Conservation (phyloP, 176 grass and related monocot genomes). For the barley (Hordeum vulgare) region DNA sequence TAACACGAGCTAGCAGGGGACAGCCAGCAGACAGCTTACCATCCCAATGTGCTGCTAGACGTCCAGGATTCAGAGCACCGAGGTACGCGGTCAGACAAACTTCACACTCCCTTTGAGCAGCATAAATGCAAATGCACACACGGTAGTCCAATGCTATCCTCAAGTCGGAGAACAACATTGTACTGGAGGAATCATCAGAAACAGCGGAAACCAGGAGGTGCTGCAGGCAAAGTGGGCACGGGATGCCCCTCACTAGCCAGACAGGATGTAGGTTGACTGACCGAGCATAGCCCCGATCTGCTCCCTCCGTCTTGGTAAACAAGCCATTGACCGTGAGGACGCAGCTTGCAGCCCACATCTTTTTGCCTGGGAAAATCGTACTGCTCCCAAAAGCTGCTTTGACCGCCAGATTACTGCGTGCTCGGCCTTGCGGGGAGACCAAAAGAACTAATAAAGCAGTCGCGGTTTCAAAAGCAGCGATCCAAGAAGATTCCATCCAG, state of each 20-base stretch:
- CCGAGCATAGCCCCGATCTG: not conserved
- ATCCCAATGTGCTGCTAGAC: too few relatives aligned
- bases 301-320: not conserved
- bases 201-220: not conserved
- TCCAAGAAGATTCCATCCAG: not conserved
- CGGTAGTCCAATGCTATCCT: too few relatives aligned
- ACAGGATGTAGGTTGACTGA: conserved; percentile 28
- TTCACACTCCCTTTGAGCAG: too few relatives aligned
- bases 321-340: conserved; percentile 1
- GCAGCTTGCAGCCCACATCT: not conserved
- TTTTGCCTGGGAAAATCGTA: not conserved
- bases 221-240: not conserved
- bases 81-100: too few relatives aligned
- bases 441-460: not conserved
- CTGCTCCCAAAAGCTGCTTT: not conserved
- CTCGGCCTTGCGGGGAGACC: not conserved
- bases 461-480: not conserved
- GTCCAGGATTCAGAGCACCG: too few relatives aligned
- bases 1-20: too few relatives aligned
- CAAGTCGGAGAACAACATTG: too few relatives aligned
- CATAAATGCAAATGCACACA: too few relatives aligned
- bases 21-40: too few relatives aligned
- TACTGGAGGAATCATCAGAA: too few relatives aligned
- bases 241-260: conserved; percentile 20
- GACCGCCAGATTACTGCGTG: not conserved